Conservation (phyloP, 2,329 filamentous ascomycete species). For the Colletotrichum abscissum region DNA sequence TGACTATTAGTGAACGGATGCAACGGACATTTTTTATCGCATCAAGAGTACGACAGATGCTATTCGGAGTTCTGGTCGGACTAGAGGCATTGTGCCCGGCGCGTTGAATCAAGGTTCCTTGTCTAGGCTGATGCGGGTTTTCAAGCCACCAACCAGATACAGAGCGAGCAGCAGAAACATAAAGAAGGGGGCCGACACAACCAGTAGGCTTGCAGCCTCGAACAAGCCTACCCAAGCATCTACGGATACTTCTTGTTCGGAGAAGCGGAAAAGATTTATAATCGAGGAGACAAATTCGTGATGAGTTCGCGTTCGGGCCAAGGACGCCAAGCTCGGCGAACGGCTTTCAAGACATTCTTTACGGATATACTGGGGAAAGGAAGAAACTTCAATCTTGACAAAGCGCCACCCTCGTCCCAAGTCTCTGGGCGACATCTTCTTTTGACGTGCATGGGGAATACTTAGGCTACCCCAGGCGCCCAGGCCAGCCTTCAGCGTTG, state of each 20-base stretch:
- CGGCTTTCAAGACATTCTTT: background rate
- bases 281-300: background rate
- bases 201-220: background rate
- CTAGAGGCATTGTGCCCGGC: background rate
- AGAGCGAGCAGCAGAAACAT: background rate
- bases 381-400: constrained; percentile 3
- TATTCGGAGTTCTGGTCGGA: background rate
- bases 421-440: background rate
- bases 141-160: constrained; percentile 1
- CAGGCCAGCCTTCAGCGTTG: background rate
- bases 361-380: background rate
- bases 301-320: background rate
- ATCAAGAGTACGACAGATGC: background rate
- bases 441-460: constrained; percentile 1
- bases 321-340: constrained; percentile 16
- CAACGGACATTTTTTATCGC: background rate
- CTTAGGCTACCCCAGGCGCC: background rate
- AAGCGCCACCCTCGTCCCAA: background rate
- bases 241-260: background rate
- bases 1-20: background rate
- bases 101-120: background rate
- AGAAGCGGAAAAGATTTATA: background rate
- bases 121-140: background rate
- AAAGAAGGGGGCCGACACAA: background rate
- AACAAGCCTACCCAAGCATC: background rate